Evolutionary conservation across 352 stramenopile genomes (phyloP).

Genomic region (Albugo candida): DNA sequence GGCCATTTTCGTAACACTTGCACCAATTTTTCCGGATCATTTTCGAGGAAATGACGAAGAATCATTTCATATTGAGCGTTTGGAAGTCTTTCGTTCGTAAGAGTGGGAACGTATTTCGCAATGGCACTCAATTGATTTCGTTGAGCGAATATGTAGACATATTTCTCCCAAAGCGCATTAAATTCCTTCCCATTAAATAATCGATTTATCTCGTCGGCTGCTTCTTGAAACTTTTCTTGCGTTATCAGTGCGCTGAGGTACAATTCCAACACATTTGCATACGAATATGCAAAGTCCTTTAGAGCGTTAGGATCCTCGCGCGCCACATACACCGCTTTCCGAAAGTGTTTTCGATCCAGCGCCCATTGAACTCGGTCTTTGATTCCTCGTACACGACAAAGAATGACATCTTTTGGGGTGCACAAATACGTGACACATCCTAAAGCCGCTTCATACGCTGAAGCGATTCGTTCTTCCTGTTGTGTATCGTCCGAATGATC

Average conservation of each 20-base stretch:
- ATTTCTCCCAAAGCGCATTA: slow-evolving; percentile 65
- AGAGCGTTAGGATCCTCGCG: slow-evolving; percentile 34
- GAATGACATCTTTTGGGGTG: slow-evolving; percentile 70
- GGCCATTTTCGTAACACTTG: slow-evolving; percentile 72
- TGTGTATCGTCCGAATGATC: slow-evolving; percentile 6
- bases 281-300: slow-evolving; percentile 15
- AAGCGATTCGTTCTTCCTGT: slow-evolving; percentile 4
- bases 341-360: slow-evolving; percentile 35
- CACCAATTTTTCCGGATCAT: slow-evolving; percentile 46
- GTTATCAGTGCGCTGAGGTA: slow-evolving; percentile 55
- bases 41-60: slow-evolving; percentile 67
- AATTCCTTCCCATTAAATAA: slow-evolving; percentile 52
- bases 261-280: slow-evolving; percentile 51
- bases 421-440: slow-evolving; percentile 56
- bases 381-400: slow-evolving; percentile 54
- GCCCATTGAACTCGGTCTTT: slow-evolving; percentile 64
- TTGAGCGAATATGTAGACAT: slow-evolving; percentile 72
- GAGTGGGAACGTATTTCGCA: slow-evolving; percentile 47
- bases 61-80: slow-evolving; percentile 71
- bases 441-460: slow-evolving; percentile 42
- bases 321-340: slow-evolving; percentile 34
- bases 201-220: slow-evolving; percentile 49
- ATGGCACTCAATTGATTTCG: slow-evolving; percentile 50
- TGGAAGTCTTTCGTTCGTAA: slow-evolving; percentile 31
- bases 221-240: slow-evolving; percentile 47